A percentile compares a stretch with the other conserved stretches of the same genome.
phyloP scores from a whole-genome alignment of 352 stramenopile species.

The Globisporangium radiosum region DNA sequence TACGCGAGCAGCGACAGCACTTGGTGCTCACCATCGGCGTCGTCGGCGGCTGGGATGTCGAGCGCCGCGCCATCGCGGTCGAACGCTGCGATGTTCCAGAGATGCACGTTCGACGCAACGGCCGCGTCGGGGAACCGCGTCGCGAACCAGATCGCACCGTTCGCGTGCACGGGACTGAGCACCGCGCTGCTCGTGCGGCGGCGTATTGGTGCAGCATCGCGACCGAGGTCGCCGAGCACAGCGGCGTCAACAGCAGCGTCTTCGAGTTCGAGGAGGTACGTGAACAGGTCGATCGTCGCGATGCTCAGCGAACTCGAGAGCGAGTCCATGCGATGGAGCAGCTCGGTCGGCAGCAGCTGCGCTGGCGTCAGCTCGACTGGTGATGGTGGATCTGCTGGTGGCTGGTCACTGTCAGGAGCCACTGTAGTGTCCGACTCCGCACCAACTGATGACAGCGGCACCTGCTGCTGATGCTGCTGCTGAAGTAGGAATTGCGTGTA shows the following conservation, averaged over 20 bases:
- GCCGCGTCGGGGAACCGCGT: conserved; percentile 72
- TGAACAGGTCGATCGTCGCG: conserved; percentile 80
- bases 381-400: not conserved
- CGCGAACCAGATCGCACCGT: conserved; percentile 71
- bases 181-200: conserved; percentile 1
- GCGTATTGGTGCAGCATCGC: not conserved
- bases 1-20: conserved; percentile 81
- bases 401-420: not conserved
- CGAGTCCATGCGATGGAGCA: conserved; percentile 77
- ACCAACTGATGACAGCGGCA: no score
- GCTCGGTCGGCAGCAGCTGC: conserved; percentile 53
- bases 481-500: conserved; percentile 79
- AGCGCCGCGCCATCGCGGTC: conserved; percentile 30
- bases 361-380: conserved; percentile 1
- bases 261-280: conserved; percentile 59
- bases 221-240: conserved; percentile 30
- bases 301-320: conserved; percentile 76
- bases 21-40: conserved; percentile 44
- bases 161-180: conserved; percentile 22
- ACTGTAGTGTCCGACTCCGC: no score
- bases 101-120: conserved; percentile 67
- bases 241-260: conserved; percentile 51
- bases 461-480: conserved; percentile 3
- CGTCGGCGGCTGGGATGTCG: conserved; percentile 55
- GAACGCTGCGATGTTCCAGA: conserved; percentile 79